Percentiles rank a stretch among this genome's conserved stretches.
Evolutionary conservation across 2,329 filamentous ascomycete species (phyloP).

Genomic region (Alternaria burnsii): DNA sequence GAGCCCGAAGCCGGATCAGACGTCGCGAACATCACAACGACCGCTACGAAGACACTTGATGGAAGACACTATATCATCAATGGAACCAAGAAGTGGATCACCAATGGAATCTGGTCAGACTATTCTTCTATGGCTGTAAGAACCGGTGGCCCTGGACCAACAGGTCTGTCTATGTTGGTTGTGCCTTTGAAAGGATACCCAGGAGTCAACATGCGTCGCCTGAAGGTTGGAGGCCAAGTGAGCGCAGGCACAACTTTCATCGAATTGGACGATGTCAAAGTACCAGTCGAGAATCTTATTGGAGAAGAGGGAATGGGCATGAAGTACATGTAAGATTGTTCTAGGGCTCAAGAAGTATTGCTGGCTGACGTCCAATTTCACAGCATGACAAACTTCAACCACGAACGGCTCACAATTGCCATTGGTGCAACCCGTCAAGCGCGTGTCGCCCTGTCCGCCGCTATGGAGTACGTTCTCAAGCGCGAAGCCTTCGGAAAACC

Average conservation of each 20-base stretch:
- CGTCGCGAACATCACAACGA: slow-evolving; percentile 76
- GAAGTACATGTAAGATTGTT: slow-evolving; percentile 63
- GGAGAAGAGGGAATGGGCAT: slow-evolving; percentile 75
- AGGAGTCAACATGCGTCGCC: slow-evolving; percentile 72
- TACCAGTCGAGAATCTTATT: slow-evolving; percentile 74
- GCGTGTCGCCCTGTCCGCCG: slow-evolving; percentile 66
- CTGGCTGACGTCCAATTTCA: background rate
- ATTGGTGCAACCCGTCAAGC: slow-evolving; percentile 70
- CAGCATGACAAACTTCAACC: slow-evolving; percentile 79
- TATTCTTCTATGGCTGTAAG: slow-evolving; percentile 76
- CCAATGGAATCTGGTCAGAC: slow-evolving; percentile 70
- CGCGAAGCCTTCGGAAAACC: slow-evolving; percentile 73
- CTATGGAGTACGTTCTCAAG: slow-evolving; percentile 70
- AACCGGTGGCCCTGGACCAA: slow-evolving; percentile 70
- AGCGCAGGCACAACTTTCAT: slow-evolving; percentile 77
- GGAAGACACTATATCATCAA: slow-evolving; percentile 76
- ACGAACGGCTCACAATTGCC: slow-evolving; percentile 74
- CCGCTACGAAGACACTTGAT: slow-evolving; percentile 67
- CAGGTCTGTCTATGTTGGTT: slow-evolving; percentile 71
- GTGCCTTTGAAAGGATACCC: slow-evolving; percentile 73
- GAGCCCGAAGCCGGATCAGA: slow-evolving; percentile 78
- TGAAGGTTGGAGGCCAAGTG: slow-evolving; percentile 72
- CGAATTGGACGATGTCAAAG: slow-evolving; percentile 76
- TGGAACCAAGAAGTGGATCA: slow-evolving; percentile 77
- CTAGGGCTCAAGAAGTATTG: background rate